Percentiles rank a stretch among this genome's conserved stretches.
phyloP scores from a whole-genome alignment of 805 yeast genomes.

The Metschnikowia drakensbergensis region DNA sequence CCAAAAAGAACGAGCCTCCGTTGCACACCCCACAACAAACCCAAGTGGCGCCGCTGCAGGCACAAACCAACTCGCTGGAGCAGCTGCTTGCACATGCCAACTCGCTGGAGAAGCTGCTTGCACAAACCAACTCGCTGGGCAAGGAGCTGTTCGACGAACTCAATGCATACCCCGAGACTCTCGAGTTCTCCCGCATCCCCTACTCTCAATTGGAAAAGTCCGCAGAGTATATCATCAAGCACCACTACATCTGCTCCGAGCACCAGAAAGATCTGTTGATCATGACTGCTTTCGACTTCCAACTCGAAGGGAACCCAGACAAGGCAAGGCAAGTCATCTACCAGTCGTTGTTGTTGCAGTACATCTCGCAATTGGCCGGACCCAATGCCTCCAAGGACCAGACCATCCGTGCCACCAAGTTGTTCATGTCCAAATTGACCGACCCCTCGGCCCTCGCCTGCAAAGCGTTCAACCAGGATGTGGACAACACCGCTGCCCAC shows the following conservation, averaged over 20 bases:
- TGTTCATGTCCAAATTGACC: conserved; percentile 64
- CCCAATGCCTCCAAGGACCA: conserved; percentile 27
- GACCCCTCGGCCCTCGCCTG: conserved; percentile 56
- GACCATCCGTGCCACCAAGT: conserved; percentile 45
- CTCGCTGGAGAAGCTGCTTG: too few relatives aligned
- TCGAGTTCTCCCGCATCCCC: conserved; percentile 57
- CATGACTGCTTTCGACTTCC: conserved; percentile 87
- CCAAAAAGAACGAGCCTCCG: conserved; percentile 18
- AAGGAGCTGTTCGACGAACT: conserved; percentile 45
- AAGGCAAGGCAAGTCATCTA: conserved; percentile 65
- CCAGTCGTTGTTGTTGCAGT: conserved; percentile 78
- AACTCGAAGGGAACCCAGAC: conserved; percentile 55
- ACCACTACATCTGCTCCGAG: conserved; percentile 68
- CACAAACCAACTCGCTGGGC: background rate
- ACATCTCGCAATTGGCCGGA: conserved; percentile 48
- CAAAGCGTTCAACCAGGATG: conserved; percentile 68
- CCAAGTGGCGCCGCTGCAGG: background rate
- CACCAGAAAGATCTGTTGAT: conserved; percentile 88
- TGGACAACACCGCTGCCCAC: conserved; percentile 69
- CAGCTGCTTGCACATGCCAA: background rate
- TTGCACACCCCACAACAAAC: conserved; percentile 10
- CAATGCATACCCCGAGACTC: conserved; percentile 59
- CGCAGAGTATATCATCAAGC: conserved; percentile 50
- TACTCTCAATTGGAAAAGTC: conserved; percentile 45
- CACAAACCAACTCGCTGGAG: background rate